Evolutionary conservation across 176 grass and related monocot species (phyloP), one percentile per base, ranked within the genome.

Genomic region (Aegilops tauschii): DNA sequence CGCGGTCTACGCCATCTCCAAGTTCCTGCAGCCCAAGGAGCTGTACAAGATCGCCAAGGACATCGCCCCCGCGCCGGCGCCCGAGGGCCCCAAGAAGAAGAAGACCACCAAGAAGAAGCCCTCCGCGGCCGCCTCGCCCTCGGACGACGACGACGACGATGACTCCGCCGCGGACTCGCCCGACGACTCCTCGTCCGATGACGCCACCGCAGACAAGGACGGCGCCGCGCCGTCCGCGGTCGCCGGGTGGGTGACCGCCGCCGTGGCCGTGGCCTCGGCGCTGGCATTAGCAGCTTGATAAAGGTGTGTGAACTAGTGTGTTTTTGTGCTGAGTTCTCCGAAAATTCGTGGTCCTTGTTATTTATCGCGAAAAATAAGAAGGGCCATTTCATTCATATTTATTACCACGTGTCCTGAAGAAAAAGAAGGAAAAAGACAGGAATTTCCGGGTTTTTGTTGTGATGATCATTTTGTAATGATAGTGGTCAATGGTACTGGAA

Each of bases 1-100:
- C 59, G 95, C 86, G 21, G 58, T 87, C 71, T 97, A 94, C 40
- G 85, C 90, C 4, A 63, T 92, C 23, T 68, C 89, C 66, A 91
- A 92, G 67, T 89, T 97, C 80, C 83, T 97, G 65, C 88, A 94
- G 81, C 95, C 95, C 4, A 88, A 88, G 81, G 95, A 97, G 79
- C 76, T 97, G 18, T 97, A 78, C 84, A 97, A 97, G 86, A 9
- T 73, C 8, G 10, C 18, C 1, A 29, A 74, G 32, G 77, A 87
- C 12, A 71, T 90, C 0, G 90, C 90, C 3, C 68, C 68, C 1
- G 80, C 80, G 20, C 95, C 92, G 0, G 92, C 92, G 1, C 95
- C 95, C 0, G 83, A 76, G 30, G 76, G 17, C 8, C 82, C 90
- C 9, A 88, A 88, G 82, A 91, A 90, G 80, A 87, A 89, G 80